These are phyloP conservation scores for Diddensiella caesifluorescens DNA, from an alignment of 805 yeast species.

Conservation along the genomic window DNA sequence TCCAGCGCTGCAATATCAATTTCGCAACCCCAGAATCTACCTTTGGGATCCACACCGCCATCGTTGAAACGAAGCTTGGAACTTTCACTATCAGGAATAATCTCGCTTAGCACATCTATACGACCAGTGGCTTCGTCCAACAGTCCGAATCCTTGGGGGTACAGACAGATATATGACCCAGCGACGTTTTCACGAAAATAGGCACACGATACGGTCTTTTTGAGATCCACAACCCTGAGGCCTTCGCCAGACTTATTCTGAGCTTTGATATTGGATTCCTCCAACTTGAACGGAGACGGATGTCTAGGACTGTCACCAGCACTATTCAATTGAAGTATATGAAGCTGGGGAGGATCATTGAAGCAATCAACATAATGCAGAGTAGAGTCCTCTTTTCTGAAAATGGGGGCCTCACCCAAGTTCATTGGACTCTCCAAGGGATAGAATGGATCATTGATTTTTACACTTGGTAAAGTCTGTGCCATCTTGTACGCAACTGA, in stretches of 20 bases:
- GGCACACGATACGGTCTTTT: conserved; percentile 32
- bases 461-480: no score
- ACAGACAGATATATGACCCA: conserved; percentile 31
- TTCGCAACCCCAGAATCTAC: conserved; percentile 57
- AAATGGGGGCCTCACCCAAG: conserved; percentile 35
- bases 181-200: conserved; percentile 30
- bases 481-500: no score
- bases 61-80: conserved; percentile 57
- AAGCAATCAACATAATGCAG: conserved; percentile 34
- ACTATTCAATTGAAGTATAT: conserved; percentile 27
- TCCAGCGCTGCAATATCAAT: conserved; percentile 28
- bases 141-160: conserved; percentile 33
- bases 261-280: conserved; percentile 13
- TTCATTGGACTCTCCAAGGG: conserved; percentile 25
- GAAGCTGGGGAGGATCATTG: conserved; percentile 26
- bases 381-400: conserved; percentile 31
- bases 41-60: conserved; percentile 72
- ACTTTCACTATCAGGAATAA: conserved; percentile 29
- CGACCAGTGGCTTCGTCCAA: conserved; percentile 34
- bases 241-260: conserved; percentile 24
- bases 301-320: conserved; percentile 25
- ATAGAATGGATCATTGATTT: conserved; percentile 16
- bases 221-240: conserved; percentile 23
- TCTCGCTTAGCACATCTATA: conserved; percentile 29
- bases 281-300: conserved; percentile 13